Evolutionary conservation across 2,329 filamentous ascomycete species (phyloP).

Genomic region (Plectosphaerella plurivora): DNA sequence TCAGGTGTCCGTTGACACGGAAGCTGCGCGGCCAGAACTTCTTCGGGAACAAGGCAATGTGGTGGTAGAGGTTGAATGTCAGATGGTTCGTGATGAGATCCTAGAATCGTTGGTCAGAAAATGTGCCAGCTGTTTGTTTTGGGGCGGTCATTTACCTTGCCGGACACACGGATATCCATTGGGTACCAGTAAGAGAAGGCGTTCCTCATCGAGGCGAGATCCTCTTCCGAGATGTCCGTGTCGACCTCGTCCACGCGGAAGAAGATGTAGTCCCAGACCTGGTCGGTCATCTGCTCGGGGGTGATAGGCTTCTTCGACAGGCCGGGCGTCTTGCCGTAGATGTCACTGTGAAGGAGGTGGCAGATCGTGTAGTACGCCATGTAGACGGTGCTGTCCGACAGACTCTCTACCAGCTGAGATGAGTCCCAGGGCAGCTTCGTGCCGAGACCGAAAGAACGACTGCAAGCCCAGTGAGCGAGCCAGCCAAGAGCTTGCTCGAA

Average conservation of each 20-base stretch:
- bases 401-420: constrained; percentile 83
- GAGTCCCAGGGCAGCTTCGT: constrained; percentile 94
- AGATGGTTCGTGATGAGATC: constrained; percentile 91
- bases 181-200: constrained; percentile 98
- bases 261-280: constrained; percentile 96
- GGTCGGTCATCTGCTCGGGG: constrained; percentile 85
- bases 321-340: constrained; percentile 74
- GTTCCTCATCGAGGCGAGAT: constrained; percentile 74
- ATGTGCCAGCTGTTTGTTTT: neutral
- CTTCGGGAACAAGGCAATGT: constrained; percentile 76
- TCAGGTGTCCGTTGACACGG: constrained; percentile 86
- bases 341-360: constrained; percentile 71
- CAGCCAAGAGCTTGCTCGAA: constrained; percentile 86
- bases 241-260: constrained; percentile 67
- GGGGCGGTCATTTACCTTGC: constrained; percentile 46
- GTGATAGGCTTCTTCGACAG: constrained; percentile 54
- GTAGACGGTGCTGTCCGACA: constrained; percentile 79
- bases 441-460: constrained; percentile 84
- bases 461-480: constrained; percentile 95
- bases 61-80: constrained; percentile 91
- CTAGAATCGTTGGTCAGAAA: constrained; percentile 11
- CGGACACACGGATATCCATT: constrained; percentile 79
- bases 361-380: constrained; percentile 47
- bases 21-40: constrained; percentile 87
- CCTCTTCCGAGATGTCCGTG: constrained; percentile 68